Conservation (phyloP, 139 green algal species). For the Tetratostichococcus sp. region DNA sequence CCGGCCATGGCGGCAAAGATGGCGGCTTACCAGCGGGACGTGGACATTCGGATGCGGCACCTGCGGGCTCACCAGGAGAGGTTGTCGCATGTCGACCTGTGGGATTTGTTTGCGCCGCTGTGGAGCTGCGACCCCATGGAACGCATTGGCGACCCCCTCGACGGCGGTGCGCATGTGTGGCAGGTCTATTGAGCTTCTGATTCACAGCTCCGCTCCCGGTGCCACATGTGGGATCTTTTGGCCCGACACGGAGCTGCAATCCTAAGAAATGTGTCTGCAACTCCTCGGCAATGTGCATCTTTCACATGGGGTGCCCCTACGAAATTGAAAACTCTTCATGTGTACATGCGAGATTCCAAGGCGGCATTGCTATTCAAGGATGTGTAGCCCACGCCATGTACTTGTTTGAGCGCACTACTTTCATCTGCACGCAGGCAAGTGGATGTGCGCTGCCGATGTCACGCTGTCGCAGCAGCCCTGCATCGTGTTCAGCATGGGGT, state of each 20-base stretch:
- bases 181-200: neutral
- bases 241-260: no score
- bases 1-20: no score
- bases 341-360: neutral
- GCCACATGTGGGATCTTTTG: no score
- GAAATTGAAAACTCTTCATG: neutral
- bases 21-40: no score
- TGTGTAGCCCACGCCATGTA: no score
- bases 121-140: neutral
- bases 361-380: no score
- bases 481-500: neutral
- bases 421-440: neutral
- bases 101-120: neutral
- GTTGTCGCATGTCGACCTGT: neutral
- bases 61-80: neutral
- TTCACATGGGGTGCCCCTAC: neutral
- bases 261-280: no score
- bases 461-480: neutral
- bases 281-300: no score
- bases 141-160: neutral
- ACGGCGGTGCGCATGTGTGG: neutral
- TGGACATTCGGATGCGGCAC: no score
- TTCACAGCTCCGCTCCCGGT: neutral
- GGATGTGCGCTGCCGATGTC: neutral
- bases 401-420: no score